These are phyloP conservation scores for Talaromyces sp. DNA, from an alignment of 2,329 filamentous ascomycete species.

Conservation along the genomic window DNA sequence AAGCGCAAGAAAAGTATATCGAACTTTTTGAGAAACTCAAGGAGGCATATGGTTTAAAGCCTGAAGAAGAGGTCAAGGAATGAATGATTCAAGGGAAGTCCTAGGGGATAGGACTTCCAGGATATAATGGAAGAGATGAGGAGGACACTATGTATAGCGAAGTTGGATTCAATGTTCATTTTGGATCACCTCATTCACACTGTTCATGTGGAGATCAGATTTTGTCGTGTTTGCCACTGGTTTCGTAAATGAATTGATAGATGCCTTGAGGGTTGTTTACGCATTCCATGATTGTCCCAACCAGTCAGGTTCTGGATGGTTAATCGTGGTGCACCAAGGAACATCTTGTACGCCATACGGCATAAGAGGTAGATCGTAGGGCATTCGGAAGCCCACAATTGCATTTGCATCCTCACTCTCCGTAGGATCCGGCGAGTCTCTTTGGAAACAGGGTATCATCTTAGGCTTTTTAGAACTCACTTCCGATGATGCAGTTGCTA, in stretches of 20 bases:
- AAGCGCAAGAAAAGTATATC: slow-evolving; percentile 76
- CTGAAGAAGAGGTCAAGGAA: neutral
- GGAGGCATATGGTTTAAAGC: slow-evolving; percentile 55
- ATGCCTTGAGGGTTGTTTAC: neutral
- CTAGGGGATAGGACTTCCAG: too few species aligned
- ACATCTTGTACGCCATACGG: slow-evolving; percentile 61
- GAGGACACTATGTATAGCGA: too few species aligned
- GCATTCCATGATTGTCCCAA: slow-evolving; percentile 43
- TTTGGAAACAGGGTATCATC: slow-evolving; percentile 69
- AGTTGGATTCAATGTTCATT: too few species aligned
- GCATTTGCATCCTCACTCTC: neutral
- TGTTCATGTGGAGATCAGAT: too few species aligned
- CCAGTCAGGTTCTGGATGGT: slow-evolving; percentile 62
- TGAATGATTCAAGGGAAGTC: too few species aligned
- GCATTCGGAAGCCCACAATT: slow-evolving; percentile 69
- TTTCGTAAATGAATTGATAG: too few species aligned
- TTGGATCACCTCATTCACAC: too few species aligned
- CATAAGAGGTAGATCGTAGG: slow-evolving; percentile 75
- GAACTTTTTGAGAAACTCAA: slow-evolving; percentile 69
- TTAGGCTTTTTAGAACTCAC: slow-evolving; percentile 24
- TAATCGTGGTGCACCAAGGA: slow-evolving; percentile 71
- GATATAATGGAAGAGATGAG: too few species aligned
- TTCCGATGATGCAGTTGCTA: slow-evolving; percentile 27
- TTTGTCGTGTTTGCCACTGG: too few species aligned
- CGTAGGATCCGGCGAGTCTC: slow-evolving; percentile 46